Evolutionary conservation across 768 basidiomycete genomes (phyloP).

Genomic region (Sarcodon aspratus): DNA sequence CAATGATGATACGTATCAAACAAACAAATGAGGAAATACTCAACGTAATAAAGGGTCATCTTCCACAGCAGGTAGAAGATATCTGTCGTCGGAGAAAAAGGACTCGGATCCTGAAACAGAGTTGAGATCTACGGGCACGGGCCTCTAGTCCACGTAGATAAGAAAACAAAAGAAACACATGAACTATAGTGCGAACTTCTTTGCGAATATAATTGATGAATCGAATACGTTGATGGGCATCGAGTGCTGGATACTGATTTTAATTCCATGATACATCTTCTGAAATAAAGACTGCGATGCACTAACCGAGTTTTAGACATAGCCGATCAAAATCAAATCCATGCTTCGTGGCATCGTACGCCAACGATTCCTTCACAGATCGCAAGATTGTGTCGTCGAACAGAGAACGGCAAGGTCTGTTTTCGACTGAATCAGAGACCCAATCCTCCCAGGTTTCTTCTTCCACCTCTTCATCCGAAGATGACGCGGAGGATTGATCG

Average conservation of each 20-base stretch:
- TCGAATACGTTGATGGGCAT: conserved; percentile 69
- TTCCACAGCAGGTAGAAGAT: conserved; percentile 71
- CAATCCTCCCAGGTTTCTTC: conserved; percentile 74
- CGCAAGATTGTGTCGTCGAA: conserved; percentile 59
- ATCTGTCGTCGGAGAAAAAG: conserved; percentile 65
- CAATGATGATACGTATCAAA: conserved; percentile 3
- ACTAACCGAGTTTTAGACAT: conserved; percentile 32
- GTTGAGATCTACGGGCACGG: conserved; percentile 30
- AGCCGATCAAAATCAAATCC: conserved; percentile 49
- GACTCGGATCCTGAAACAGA: conserved; percentile 43
- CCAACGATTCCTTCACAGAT: conserved; percentile 45
- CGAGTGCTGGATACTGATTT: conserved; percentile 39
- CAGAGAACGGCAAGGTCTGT: conserved; percentile 52
- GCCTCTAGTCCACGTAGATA: conserved; percentile 31
- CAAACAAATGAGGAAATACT: conserved; percentile 16
- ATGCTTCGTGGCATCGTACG: conserved; percentile 48
- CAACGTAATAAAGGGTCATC: conserved; percentile 86
- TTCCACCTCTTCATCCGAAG: conserved; percentile 12
- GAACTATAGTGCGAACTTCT: conserved; percentile 31
- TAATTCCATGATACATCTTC: not conserved
- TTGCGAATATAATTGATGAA: conserved; percentile 83
- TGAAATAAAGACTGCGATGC: not conserved
- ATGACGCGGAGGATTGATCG: not conserved
- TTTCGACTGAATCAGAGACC: conserved; percentile 53
- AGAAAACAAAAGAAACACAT: conserved; percentile 1